Evolutionary conservation across 148 eudicot species (phyloP).

Genomic region (Persicaria tinctoria): DNA sequence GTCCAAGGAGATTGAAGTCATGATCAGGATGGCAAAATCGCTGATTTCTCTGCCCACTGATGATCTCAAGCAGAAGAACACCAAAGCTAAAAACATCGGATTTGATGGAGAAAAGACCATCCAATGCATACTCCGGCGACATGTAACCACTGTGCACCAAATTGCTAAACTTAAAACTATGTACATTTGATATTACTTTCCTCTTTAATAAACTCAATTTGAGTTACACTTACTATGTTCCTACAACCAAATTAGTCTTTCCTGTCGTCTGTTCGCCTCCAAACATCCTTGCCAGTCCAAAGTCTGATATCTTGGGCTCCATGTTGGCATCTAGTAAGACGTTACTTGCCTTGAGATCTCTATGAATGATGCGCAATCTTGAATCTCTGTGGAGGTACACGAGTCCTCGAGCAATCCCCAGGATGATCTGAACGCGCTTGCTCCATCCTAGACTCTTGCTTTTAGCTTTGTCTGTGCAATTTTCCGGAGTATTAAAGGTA

Average conservation of each 20-base stretch:
- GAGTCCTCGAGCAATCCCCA: constrained; percentile 52
- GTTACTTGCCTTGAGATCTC: constrained; percentile 28
- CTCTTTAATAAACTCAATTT: neutral
- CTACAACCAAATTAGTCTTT: constrained; percentile 37
- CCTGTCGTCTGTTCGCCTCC: constrained; percentile 35
- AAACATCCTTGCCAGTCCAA: constrained; percentile 57
- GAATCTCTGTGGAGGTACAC: constrained; percentile 56
- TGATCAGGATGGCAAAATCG: constrained; percentile 18
- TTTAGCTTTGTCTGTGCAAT: constrained; percentile 17
- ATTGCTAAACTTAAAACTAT: neutral
- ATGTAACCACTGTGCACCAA: constrained; percentile 9
- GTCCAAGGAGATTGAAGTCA: constrained; percentile 21
- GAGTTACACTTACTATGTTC: constrained; percentile 41
- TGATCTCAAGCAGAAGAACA: constrained; percentile 4
- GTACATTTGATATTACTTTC: neutral
- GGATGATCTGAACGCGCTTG: constrained; percentile 41
- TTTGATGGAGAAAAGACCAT: constrained; percentile 1
- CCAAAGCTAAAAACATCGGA: constrained; percentile 10
- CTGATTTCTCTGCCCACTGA: constrained; percentile 17
- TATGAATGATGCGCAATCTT: constrained; percentile 29
- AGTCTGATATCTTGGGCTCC: constrained; percentile 53
- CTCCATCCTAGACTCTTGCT: constrained; percentile 31
- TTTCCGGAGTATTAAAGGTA: no score
- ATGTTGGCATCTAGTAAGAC: constrained; percentile 40
- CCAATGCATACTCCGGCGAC: constrained; percentile 2